Base-by-base conservation (phyloP, 371 early-diverging fungal species). In the Rhizopus arrhizus region DNA sequence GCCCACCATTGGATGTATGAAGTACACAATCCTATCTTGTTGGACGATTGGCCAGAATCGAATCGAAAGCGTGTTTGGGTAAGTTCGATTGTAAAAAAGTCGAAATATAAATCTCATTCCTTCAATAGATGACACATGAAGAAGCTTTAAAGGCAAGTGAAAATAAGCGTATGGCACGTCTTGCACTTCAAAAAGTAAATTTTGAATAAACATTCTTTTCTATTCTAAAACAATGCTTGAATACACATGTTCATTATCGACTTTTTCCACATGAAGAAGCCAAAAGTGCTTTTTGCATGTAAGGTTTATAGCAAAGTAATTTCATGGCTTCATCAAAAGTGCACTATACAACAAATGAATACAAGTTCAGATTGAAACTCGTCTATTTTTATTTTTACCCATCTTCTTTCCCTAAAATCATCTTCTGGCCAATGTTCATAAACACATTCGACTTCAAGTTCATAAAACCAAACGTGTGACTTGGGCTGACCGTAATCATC, bases 401-500 rank as follows among this genome's bases (percentile, higher is more conserved):
- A 86, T 63, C 70, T 74, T 38, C 87, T 68, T 58, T 78, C 58
- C 22, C 87, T 75, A 62, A 77, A 70, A 16, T 69, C 57, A 64
- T 62, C 72, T 68, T 86, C 87, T 3, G 87, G 87, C 82, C 84
- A 86, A n/a, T 46, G 52, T 3, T 78, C 77, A 45, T 78, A 72
- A 42, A 85, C 59, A 43, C 68, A 60, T 9, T 78, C 61, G 5
- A 86, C 82, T 46, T 83, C 75, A 62, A 86, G 61, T 59, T 85
- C 87, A 62, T 76, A 86, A 51, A 86, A 75, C 73, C 75, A 72
- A 56, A 80, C 80, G 52, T 72, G 64, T n/a, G 72, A 72, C 38
- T 84, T 82, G 12, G 84, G 75, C 1, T 58, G 43, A 13, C 82
- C 82, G 15, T 75, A 66, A 5, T 41, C 55, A 48, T 71, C 64